Evolutionary conservation across 176 grass and related monocot species (phyloP).

Genomic region (Typha latifolia): DNA sequence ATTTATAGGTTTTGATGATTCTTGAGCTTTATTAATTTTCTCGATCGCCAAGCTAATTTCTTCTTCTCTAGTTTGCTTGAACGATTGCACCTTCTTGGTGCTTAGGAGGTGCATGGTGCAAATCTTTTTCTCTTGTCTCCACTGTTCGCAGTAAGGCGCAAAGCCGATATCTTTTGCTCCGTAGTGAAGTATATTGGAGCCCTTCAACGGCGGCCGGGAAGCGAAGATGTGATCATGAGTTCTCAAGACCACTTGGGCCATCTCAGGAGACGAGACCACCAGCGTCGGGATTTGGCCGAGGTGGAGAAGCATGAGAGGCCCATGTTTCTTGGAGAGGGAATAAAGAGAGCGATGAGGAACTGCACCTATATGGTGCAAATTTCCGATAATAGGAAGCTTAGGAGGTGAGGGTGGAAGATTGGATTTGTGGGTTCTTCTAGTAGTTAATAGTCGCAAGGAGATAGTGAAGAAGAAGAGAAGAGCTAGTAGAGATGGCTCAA

Average conservation of each 20-base stretch:
- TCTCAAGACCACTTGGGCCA: no score
- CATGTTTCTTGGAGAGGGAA: no score
- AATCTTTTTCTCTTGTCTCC: slow-evolving; percentile 5
- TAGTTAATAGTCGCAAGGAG: not conserved
- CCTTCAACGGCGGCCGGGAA: no score
- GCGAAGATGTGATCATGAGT: no score
- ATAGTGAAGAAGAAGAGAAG: not conserved
- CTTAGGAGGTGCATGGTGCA: not conserved
- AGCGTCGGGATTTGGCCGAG: no score
- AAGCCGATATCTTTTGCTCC: not conserved
- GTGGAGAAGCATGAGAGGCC: no score
- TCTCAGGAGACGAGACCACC: no score
- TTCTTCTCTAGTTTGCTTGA: not conserved
- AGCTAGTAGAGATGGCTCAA: not conserved
- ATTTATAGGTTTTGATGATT: not conserved
- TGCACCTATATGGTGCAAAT: no score
- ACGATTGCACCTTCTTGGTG: slow-evolving; percentile 2
- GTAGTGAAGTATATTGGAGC: not conserved
- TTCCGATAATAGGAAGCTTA: no score
- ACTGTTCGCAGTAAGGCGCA: not conserved
- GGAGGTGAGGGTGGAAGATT: no score
- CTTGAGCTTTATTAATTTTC: not conserved
- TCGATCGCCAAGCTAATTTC: not conserved
- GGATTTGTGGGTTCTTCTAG: no score
- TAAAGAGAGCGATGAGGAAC: no score